A percentile compares a stretch with the other conserved stretches of the same genome.
Evolutionary conservation across 2,329 filamentous ascomycete species (phyloP).

Genomic region (Myotisia sp.): DNA sequence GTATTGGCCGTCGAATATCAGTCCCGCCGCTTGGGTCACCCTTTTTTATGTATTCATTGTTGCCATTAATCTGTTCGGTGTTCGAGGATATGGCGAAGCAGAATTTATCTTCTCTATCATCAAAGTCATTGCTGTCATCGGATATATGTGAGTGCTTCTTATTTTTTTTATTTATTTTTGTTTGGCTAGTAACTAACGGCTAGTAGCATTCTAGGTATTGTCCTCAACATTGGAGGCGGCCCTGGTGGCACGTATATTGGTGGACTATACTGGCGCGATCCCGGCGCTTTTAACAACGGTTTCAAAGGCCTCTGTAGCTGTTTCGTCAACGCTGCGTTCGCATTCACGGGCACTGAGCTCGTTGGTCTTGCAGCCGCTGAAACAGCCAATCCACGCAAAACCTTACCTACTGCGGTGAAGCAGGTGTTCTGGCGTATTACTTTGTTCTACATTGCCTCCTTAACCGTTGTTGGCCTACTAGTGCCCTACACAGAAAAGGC

Average conservation of each 20-base stretch:
- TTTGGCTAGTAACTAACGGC: slow-evolving; percentile 23
- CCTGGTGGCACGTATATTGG: slow-evolving; percentile 47
- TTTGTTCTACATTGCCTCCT: slow-evolving; percentile 44
- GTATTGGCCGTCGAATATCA: slow-evolving; percentile 39
- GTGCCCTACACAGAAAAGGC: slow-evolving; percentile 47
- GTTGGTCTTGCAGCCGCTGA: slow-evolving; percentile 44
- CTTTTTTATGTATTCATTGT: slow-evolving; percentile 46
- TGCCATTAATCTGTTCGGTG: slow-evolving; percentile 46
- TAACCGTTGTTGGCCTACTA: slow-evolving; percentile 45
- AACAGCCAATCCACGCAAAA: slow-evolving; percentile 37
- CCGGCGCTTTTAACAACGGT: slow-evolving; percentile 43
- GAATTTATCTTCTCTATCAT: slow-evolving; percentile 40
- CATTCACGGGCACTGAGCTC: slow-evolving; percentile 32
- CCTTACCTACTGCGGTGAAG: slow-evolving; percentile 40
- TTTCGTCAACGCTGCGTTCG: slow-evolving; percentile 29
- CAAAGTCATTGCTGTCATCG: slow-evolving; percentile 37
- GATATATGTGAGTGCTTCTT: slow-evolving; percentile 39
- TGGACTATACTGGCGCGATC: slow-evolving; percentile 52
- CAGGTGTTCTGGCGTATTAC: slow-evolving; percentile 42
- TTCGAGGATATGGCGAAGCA: slow-evolving; percentile 35
- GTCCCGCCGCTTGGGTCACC: slow-evolving; percentile 30
- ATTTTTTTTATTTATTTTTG: neutral
- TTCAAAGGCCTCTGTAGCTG: slow-evolving; percentile 52
- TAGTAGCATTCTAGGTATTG: slow-evolving; percentile 46
- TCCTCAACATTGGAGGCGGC: slow-evolving; percentile 52